These are phyloP conservation scores for Tillandsia leiboldiana DNA, from an alignment of 176 grass and related monocot species.

Conservation along the genomic window DNA sequence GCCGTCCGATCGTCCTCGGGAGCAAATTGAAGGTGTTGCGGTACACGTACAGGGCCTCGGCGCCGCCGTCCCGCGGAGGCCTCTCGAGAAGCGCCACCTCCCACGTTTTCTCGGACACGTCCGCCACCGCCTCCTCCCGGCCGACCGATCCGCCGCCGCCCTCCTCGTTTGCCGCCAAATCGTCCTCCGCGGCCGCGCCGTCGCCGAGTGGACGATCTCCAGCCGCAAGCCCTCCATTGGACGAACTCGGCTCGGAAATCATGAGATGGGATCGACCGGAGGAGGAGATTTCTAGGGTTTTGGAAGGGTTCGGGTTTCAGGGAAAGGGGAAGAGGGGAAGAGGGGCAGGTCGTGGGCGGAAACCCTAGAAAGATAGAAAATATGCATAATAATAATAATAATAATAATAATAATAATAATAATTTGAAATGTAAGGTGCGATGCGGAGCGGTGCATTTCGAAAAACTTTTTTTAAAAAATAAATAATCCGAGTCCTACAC, in stretches of 20 bases:
- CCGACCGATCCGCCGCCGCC: background rate
- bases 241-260: background rate
- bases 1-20: constrained; percentile 42
- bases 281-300: no score
- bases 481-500: no score
- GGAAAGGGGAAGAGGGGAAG: constrained; percentile 4
- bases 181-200: constrained; percentile 13
- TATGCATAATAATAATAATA: no score
- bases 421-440: no score
- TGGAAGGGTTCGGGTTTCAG: constrained; percentile 7
- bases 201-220: constrained; percentile 15
- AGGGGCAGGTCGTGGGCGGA: background rate
- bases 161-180: constrained; percentile 22
- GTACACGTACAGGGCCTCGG: constrained; percentile 66
- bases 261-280: background rate
- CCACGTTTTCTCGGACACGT: constrained; percentile 69
- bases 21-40: constrained; percentile 65
- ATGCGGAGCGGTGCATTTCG: no score
- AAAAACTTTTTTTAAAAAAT: no score
- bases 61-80: constrained; percentile 12
- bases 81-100: constrained; percentile 50
- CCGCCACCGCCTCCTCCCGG: constrained; percentile 22
- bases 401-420: no score
- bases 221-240: background rate
- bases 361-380: no score